Base-by-base conservation (phyloP, 345 rosid genomes). In the Erysimum cheiranthoides region DNA sequence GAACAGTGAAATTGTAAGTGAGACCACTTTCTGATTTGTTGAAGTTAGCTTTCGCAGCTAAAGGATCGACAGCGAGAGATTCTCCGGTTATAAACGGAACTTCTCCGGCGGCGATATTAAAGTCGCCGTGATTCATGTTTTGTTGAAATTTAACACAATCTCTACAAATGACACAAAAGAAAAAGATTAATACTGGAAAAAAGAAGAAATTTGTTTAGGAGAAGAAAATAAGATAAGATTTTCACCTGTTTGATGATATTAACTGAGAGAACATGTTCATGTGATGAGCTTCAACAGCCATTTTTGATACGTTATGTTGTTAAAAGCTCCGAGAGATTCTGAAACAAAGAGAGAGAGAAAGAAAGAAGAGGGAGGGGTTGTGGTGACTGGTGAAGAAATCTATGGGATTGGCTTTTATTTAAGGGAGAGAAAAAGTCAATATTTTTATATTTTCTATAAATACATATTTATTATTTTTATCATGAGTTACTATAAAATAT, bases 271-370 rank as follows among this genome's bases (percentile, higher is more conserved):
- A 73, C 34, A 81, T 75, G 79, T 80, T 79, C 36, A 81, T 79
- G 61, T 81, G 83, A 7, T 49, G 80, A 66, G 90, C 83, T 76
- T 88, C 85, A 61, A 88, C 84, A 66, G 89, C 90, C 93, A 86
- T 88, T 21, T 21, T 21, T 66, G 76, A 62, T 68, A 35, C 42
- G 57, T 71, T 36, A 65, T 50, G 32, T 72, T 51, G 42, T 21
- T 3, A 68, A 61, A 32, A 54, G 73, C 69, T 75, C 38, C 68
- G 61, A 75, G 68, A 75, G 73, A 49, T 57, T 57, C 18, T 66
- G 59, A 54, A 54, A 46, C 51, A 46, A 46, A 47, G 25, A 51
- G 5, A 63, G 60, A 46, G 62, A 75, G 64, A 57, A 60, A 35
- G 34, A 51, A 5, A 53, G 61, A 57, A 49, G 66, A 31, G 45